Evolutionary conservation across 345 rosid species (phyloP), one percentile per base, ranked within the genome.

Genomic region (Draba incana): DNA sequence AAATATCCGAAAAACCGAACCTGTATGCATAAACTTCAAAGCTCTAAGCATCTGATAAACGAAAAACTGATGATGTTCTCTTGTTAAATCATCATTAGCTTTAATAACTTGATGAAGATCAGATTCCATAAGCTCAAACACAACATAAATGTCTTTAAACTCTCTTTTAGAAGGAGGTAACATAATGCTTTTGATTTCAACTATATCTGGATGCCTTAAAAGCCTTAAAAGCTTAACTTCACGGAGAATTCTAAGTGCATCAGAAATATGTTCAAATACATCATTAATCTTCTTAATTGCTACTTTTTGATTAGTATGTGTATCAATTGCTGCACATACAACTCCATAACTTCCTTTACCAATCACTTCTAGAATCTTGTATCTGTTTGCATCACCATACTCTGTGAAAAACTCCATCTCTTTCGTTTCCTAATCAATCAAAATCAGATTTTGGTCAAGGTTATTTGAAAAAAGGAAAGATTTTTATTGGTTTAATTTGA

Each of bases 61-160:
- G 60, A 94, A 94, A 77, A 94, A 94, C 58, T 91, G 99, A 62
- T 87, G 99, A 72, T 94, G 99, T 61, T 94, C 99, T 7, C 85
- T 84, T 8, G 98, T 94, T 80, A 94, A 78, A 74, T 94, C 99
- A 75, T 91, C 93, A 67, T 94, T 94, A 67, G 98, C 96, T 84
- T 91, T 91, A 59, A 94, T 91, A 77, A 94, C 99, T 78, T 94
- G 98, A 76, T 94, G 99, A 70, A 94, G 96, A 82, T 94, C 99
- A 37, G 99, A 94, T 75, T 94, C 97, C 97, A 93, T 93, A 30
- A 93, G 95, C 85, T 93, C 96, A 78, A 93, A 93, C 56, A 92
- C 96, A 71, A 92, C 93, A 81, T 78, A 90, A 68, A 92, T 90
- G 68, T 93, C 99, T 78, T 66, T 88, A 75, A 93, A 93, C 75